phyloP scores from a whole-genome alignment of 225 moss, liverwort and hornwort genomes.

The Marchantia polymorpha region DNA sequence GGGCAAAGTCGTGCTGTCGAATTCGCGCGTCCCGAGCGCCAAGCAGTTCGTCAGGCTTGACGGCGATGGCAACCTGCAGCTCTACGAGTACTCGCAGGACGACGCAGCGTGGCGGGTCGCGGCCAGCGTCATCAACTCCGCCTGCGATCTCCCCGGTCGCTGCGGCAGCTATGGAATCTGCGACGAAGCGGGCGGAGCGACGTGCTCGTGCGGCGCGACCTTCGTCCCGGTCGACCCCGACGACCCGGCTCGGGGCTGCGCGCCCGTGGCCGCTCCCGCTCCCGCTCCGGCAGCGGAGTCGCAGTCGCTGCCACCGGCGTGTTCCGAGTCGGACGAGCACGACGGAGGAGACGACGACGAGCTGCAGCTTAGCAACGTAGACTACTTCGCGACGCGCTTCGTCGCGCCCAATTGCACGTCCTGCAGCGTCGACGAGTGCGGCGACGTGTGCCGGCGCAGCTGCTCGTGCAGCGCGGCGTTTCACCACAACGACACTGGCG shows the following conservation, averaged over 20 bases:
- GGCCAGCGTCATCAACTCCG: constrained; percentile 28
- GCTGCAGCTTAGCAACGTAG: constrained; percentile 11
- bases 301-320: background rate
- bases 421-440: constrained; percentile 17
- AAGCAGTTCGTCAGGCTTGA: constrained; percentile 35
- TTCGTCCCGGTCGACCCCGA: constrained; percentile 1
- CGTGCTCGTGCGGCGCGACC: constrained; percentile 3
- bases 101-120: constrained; percentile 19
- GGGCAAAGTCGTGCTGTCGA: constrained; percentile 1
- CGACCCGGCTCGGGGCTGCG: constrained; percentile 11
- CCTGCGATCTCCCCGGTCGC: constrained; percentile 27
- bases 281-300: background rate
- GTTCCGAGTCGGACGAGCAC: background rate
- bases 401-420: constrained; percentile 25
- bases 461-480: constrained; percentile 43
- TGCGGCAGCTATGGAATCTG: constrained; percentile 37
- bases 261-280: background rate
- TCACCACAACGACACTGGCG: constrained; percentile 30
- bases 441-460: constrained; percentile 22
- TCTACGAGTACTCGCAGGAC: constrained; percentile 19
- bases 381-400: constrained; percentile 37
- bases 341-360: background rate
- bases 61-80: constrained; percentile 33
- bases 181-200: background rate
- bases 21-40: background rate